These are phyloP conservation scores for Aurantiochytrium sp. DNA, from an alignment of 108 stramenopile species.

Conservation along the genomic window DNA sequence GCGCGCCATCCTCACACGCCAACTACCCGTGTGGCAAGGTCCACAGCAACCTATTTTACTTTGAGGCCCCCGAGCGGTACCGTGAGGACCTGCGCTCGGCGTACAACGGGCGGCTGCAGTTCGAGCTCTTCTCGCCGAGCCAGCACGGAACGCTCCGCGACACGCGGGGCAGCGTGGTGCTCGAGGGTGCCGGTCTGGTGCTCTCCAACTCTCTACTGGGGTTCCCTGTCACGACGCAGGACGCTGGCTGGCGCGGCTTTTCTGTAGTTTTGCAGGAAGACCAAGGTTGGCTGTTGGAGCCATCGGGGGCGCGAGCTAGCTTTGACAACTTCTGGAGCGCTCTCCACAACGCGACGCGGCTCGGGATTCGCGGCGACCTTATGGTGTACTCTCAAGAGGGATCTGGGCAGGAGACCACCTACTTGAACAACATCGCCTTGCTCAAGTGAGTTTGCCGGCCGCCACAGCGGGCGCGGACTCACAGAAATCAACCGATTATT, in stretches of 20 bases:
- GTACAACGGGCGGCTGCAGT: neutral
- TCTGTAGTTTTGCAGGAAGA: constrained; percentile 14
- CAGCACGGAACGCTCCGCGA: neutral
- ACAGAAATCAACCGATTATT: neutral
- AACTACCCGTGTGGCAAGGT: neutral
- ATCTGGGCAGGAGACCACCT: neutral
- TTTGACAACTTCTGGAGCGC: neutral
- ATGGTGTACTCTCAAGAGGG: neutral
- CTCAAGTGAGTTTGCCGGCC: neutral
- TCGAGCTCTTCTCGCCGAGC: neutral
- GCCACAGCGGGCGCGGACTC: neutral
- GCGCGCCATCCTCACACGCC: neutral
- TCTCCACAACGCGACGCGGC: neutral
- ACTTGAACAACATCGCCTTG: neutral
- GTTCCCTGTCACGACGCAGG: neutral
- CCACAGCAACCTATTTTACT: neutral
- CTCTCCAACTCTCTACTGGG: neutral
- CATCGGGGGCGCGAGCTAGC: neutral
- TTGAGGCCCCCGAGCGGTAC: neutral
- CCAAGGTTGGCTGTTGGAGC: neutral
- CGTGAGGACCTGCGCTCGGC: neutral
- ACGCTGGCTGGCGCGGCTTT: neutral
- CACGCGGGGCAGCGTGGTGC: neutral
- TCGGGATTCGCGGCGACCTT: neutral
- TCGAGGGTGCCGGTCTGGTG: neutral